Evolutionary conservation across 2,329 filamentous ascomycete species (phyloP).

Genomic region (Amauroascus niger): DNA sequence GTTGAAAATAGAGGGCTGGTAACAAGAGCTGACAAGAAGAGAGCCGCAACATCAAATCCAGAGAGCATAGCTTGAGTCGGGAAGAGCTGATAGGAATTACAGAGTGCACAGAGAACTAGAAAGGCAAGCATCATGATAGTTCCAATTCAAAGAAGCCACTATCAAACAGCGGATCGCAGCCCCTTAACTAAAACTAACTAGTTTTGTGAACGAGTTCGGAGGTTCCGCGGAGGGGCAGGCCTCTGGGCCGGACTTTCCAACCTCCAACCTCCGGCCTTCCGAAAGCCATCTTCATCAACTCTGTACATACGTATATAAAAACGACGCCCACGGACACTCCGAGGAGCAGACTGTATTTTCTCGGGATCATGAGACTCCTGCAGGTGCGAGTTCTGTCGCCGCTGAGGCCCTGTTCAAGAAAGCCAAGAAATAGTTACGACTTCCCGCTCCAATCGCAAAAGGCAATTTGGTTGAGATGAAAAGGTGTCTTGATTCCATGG

Average conservation of each 20-base stretch:
- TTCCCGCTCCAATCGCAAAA: too few relatives aligned
- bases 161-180: too few relatives aligned
- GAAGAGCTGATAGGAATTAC: conserved; percentile 33
- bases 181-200: too few relatives aligned
- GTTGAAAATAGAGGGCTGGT: neutral
- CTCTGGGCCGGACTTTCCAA: too few relatives aligned
- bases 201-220: too few relatives aligned
- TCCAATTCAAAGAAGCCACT: conserved; percentile 22
- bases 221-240: neutral
- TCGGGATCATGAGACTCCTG: neutral
- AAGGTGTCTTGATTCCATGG: neutral
- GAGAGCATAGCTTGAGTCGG: conserved; percentile 31
- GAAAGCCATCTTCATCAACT: too few relatives aligned
- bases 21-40: conserved; percentile 18
- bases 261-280: neutral
- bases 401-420: too few relatives aligned
- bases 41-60: conserved; percentile 25
- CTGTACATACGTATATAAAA: neutral
- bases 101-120: conserved; percentile 31
- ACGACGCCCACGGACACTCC: neutral
- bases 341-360: neutral
- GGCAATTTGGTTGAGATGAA: neutral
- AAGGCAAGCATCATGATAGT: conserved; percentile 25
- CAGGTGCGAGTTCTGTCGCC: neutral
- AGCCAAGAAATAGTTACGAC: too few relatives aligned